phyloP scores from a whole-genome alignment of 1,284 basidiomycete genomes.

The Leccinum griseonigrum region DNA sequence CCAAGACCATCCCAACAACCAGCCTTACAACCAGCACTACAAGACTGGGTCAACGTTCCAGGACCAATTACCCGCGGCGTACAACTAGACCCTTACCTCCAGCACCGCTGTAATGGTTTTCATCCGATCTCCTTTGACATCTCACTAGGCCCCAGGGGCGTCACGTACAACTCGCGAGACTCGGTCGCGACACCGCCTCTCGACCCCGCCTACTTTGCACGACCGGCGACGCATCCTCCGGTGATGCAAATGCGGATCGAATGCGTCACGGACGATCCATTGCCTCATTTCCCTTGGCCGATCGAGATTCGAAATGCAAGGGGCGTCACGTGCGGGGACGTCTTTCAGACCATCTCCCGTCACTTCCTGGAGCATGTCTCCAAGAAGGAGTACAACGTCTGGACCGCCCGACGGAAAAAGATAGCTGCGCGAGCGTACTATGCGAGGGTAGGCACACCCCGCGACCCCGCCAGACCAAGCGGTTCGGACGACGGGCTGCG shows the following conservation, averaged over 20 bases:
- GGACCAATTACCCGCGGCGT: conserved; percentile 29
- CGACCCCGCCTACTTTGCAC: conserved; percentile 41
- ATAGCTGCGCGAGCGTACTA: conserved; percentile 32
- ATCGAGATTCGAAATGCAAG: conserved; percentile 45
- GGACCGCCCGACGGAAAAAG: conserved; percentile 34
- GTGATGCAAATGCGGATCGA: conserved; percentile 52
- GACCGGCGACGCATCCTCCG: conserved; percentile 61
- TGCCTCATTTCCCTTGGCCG: conserved; percentile 50
- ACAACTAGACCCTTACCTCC: conserved; percentile 54
- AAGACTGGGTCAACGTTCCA: background rate
- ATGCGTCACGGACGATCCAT: conserved; percentile 48
- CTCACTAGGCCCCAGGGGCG: conserved; percentile 19
- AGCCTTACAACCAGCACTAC: background rate
- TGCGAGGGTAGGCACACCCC: conserved; percentile 25
- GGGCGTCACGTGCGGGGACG: conserved; percentile 50
- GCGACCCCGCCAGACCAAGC: conserved; percentile 2
- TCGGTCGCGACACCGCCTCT: conserved; percentile 22
- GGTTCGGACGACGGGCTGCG: conserved; percentile 38
- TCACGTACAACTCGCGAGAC: background rate
- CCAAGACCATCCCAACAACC: background rate
- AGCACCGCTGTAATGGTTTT: conserved; percentile 42
- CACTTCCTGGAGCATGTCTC: conserved; percentile 47
- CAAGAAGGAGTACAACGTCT: conserved; percentile 40
- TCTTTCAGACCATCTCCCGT: conserved; percentile 44
- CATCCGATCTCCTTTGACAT: conserved; percentile 51